Base-by-base conservation (phyloP, 2,329 filamentous ascomycete genomes). In the Polytolypa hystricis region DNA sequence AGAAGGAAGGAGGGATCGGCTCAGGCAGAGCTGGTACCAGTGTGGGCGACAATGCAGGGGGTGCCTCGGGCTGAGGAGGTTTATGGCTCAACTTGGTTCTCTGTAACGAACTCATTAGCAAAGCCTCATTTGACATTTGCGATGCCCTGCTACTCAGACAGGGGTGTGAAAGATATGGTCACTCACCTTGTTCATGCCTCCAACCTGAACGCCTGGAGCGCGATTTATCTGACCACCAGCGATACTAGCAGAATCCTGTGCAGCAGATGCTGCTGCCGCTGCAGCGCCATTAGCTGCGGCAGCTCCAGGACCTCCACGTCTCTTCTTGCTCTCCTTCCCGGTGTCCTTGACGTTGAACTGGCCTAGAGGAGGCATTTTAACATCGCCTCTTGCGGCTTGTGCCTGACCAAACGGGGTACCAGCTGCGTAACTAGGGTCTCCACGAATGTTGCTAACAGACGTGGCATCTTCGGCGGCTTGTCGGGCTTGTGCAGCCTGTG, bases 301-400 rank as follows among this genome's bases (percentile, higher is more conserved):
- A 39, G 57, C 54, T 18, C 57, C 56, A 37, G 72, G 69, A 30
- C 68, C 67, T 26, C 79, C 77, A 20, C 81, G 76, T 12, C 86
- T 79, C 62, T 95, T 95, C 61, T 95, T 96, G 60, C 70, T 84
- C 44, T 94, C 86, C 55, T 95, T 93, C 50, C 74, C 83, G 3
- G 84, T 83, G 47, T 86, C 91, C 14, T 77, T 76, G 12, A 77
- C 78, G 21, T 91, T 85, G 55, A 98, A 98, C 56, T 93, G 94
- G 23, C 91, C 91, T 25, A 98, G 78, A 2, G 89, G 89, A 26
- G 91, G 91, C 72, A 96, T 79, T 57, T 84, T 84, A 15, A 67
- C 59, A 33, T 66, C 58, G n/a, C 64, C 61, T 40, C 56, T 59
- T 4, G 71, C 68, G 27, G 70, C 71, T 44, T 74, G 66, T 10